Percentiles rank a stretch among this genome's conserved stretches.
Evolutionary conservation across 2,329 filamentous ascomycete genomes (phyloP).

Genomic region (Trichophyton benhamiae): DNA sequence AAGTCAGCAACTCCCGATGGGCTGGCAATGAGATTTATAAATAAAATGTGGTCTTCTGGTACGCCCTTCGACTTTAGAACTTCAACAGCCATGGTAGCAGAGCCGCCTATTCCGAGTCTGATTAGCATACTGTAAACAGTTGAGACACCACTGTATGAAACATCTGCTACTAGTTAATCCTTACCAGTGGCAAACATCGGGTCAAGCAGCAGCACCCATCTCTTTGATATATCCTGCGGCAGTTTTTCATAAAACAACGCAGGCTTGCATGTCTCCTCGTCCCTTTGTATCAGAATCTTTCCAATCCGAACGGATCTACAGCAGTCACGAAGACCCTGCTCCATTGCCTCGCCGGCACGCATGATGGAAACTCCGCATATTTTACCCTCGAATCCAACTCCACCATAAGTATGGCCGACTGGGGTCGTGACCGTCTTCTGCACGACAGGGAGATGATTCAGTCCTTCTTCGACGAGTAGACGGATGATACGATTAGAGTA

Average conservation of each 20-base stretch:
- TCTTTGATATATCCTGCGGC: constrained; percentile 77
- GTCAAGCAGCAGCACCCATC: constrained; percentile 89
- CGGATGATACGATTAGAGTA: constrained; percentile 98
- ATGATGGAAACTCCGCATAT: constrained; percentile 98
- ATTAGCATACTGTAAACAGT: background rate
- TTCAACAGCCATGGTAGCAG: constrained; percentile 92
- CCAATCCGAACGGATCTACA: constrained; percentile 96
- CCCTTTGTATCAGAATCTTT: constrained; percentile 94
- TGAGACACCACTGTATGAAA: background rate
- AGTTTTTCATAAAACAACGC: constrained; percentile 97
- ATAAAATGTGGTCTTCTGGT: constrained; percentile 86
- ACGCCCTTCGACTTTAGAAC: constrained; percentile 82
- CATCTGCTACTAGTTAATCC: constrained; percentile 15
- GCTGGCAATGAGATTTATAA: constrained; percentile 95
- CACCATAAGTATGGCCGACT: constrained; percentile 74
- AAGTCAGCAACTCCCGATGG: constrained; percentile 85
- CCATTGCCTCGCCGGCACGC: constrained; percentile 96
- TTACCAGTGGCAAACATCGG: constrained; percentile 98
- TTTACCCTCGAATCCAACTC: constrained; percentile 91
- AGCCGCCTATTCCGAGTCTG: constrained; percentile 52
- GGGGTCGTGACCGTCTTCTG: constrained; percentile 84
- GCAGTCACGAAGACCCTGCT: constrained; percentile 89
- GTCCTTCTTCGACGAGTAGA: constrained; percentile 85
- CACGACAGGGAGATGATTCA: constrained; percentile 90
- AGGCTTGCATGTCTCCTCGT: constrained; percentile 85